Base-by-base conservation (phyloP, 2,329 filamentous ascomycete genomes). In the Sordariomycetes sp. region DNA sequence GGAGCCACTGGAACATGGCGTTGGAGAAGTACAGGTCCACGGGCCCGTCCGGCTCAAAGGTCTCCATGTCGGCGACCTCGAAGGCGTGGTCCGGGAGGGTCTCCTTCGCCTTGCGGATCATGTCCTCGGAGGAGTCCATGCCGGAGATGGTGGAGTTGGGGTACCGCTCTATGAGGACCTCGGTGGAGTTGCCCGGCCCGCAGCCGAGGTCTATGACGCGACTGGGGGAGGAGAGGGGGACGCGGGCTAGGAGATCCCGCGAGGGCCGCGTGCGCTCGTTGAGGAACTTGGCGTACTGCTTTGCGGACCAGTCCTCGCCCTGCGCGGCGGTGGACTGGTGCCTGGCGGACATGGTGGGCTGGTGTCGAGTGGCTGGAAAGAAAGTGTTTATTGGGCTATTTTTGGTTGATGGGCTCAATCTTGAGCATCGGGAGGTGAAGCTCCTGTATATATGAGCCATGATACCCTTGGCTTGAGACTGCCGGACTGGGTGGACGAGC, bases 1-100 rank as follows among this genome's bases (percentile, higher is more conserved):
- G 70, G 3, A 85, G 67, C 82, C 82, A 85, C 59, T 85, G 82
- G 59, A 84, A 76, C 1, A 80, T 79, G 0, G 82, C 81, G 59
- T 84, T 85, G 53, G 75, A 76, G 63, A 81, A 82, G 54, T 81
- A 66, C 0, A 85, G 64, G 51, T 80, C 75, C 0, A 68, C 65
- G 0, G 65, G 61, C 1, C 57, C 51, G 0, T 65, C 58, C 0
- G 73, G 70, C 0, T 60, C 58, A 62, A 76, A 83, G 0, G 70
- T 72, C 0, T 61, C 60, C 2, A 84, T 57, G 57, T 83, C 79
- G 0, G 69, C 77, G 0, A 75, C 65, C 1, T 60, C 61, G 58
- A 84, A 84, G 0, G 76, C 65, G 0, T 76, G 63, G 4, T 66
- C 63, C 0, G 79, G 76, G 5, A 76, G 63, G 0, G 64, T 65